Conservation (phyloP, 1,284 basidiomycete genomes). For the Schizopora paradoxa region DNA sequence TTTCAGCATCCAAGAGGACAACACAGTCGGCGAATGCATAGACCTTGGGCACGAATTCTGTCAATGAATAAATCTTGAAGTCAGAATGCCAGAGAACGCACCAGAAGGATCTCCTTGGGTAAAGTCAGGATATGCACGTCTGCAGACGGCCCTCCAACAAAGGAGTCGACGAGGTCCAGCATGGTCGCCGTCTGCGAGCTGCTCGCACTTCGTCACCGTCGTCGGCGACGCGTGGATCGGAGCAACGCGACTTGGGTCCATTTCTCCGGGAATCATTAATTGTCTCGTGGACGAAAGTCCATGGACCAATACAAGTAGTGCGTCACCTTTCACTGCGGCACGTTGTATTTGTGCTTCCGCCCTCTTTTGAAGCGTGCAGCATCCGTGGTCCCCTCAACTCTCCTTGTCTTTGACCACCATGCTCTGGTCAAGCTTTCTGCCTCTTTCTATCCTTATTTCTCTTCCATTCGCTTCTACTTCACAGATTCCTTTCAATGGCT, state of each 20-base stretch:
- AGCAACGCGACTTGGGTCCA: not conserved
- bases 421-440: no score
- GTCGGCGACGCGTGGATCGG: not conserved
- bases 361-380: not conserved
- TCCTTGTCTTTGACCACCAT: slow-evolving; percentile 24
- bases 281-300: no score
- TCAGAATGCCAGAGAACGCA: slow-evolving; percentile 35
- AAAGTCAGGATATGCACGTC: slow-evolving; percentile 53
- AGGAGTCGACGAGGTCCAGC: slow-evolving; percentile 56
- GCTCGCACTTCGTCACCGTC: no score
- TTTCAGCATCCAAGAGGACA: slow-evolving; percentile 60
- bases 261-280: no score
- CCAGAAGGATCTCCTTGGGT: slow-evolving; percentile 50
- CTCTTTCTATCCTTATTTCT: slow-evolving; percentile 1
- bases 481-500: slow-evolving; percentile 29
- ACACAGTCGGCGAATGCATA: slow-evolving; percentile 67
- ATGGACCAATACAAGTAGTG: no score
- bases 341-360: not conserved
- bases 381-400: slow-evolving; percentile 32
- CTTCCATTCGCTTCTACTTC: slow-evolving; percentile 16
- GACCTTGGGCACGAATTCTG: slow-evolving; percentile 38
- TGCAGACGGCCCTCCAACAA: slow-evolving; percentile 52
- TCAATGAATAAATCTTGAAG: no score
- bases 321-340: not conserved
- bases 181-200: slow-evolving; percentile 37